Conservation (phyloP, 2,329 filamentous ascomycete genomes). For the Monilinia aucupariae region DNA sequence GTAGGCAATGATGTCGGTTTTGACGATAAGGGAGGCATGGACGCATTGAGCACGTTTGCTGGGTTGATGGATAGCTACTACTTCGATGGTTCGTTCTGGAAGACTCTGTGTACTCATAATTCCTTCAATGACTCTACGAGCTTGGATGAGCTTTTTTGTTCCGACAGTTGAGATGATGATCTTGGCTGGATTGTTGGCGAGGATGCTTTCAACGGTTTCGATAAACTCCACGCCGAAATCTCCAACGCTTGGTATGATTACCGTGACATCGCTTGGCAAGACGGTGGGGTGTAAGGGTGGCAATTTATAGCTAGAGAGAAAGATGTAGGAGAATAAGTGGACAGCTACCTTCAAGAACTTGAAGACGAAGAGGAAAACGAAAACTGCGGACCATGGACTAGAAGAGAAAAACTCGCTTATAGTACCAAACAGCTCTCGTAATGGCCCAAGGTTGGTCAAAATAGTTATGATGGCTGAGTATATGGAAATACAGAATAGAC, state of each 20-base stretch:
- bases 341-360: constrained; percentile 26
- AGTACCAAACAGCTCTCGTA: background rate
- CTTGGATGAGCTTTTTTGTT: constrained; percentile 1
- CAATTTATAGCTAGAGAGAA: background rate
- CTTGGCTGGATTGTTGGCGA: constrained; percentile 19
- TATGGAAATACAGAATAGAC: background rate
- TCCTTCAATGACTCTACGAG: background rate
- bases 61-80: constrained; percentile 3
- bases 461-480: background rate
- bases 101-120: background rate
- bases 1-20: constrained; percentile 22
- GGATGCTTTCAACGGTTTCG: constrained; percentile 14
- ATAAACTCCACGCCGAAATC: constrained; percentile 20
- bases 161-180: constrained; percentile 25
- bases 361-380: constrained; percentile 20
- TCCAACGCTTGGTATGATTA: constrained; percentile 25
- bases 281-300: constrained; percentile 12
- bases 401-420: background rate
- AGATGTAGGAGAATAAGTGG: constrained; percentile 22
- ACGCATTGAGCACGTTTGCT: constrained; percentile 24
- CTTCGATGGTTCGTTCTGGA: background rate
- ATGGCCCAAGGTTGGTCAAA: background rate
- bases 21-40: constrained; percentile 15
- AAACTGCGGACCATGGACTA: constrained; percentile 12
- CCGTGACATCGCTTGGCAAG: constrained; percentile 23